These are phyloP conservation scores for Boletus pseudo-olivaceus DNA, from an alignment of 768 basidiomycete species.

Conservation along the genomic window DNA sequence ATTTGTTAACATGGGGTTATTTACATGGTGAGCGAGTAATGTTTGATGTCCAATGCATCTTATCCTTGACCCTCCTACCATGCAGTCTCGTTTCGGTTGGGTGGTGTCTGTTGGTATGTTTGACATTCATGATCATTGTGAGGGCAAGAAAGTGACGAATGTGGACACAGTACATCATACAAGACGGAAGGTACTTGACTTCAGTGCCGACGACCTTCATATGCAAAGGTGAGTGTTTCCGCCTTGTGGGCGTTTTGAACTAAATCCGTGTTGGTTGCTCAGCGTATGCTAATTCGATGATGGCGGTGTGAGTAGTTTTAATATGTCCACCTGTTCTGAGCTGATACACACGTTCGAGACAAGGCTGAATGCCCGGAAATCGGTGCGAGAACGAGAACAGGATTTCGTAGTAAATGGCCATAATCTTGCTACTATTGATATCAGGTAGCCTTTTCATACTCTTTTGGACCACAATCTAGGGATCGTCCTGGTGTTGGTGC, in stretches of 20 bases:
- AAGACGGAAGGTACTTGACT: not conserved
- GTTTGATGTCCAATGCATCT: not conserved
- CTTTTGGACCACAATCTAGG: not conserved
- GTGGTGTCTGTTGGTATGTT: constrained; percentile 13
- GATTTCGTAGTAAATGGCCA: not conserved
- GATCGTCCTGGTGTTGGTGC: no score
- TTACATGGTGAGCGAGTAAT: constrained; percentile 9
- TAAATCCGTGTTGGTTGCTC: not conserved
- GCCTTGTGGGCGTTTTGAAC: not conserved
- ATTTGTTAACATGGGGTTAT: constrained; percentile 15
- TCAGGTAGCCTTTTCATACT: constrained; percentile 32
- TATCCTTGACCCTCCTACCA: not conserved
- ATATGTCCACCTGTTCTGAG: not conserved
- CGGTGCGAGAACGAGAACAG: constrained; percentile 1
- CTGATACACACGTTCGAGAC: not conserved
- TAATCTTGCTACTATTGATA: constrained; percentile 1
- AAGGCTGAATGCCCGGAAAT: constrained; percentile 14
- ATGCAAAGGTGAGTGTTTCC: not conserved
- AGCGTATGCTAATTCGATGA: constrained; percentile 15
- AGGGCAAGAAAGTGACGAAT: not conserved
- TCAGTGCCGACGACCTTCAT: not conserved
- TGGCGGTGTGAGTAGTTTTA: constrained; percentile 7
- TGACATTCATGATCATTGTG: not conserved
- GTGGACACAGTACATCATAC: not conserved
- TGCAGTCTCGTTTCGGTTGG: constrained; percentile 3